These are phyloP conservation scores for Kazachstania psychrophila DNA, from an alignment of 805 yeast genomes.

Conservation along the genomic window DNA sequence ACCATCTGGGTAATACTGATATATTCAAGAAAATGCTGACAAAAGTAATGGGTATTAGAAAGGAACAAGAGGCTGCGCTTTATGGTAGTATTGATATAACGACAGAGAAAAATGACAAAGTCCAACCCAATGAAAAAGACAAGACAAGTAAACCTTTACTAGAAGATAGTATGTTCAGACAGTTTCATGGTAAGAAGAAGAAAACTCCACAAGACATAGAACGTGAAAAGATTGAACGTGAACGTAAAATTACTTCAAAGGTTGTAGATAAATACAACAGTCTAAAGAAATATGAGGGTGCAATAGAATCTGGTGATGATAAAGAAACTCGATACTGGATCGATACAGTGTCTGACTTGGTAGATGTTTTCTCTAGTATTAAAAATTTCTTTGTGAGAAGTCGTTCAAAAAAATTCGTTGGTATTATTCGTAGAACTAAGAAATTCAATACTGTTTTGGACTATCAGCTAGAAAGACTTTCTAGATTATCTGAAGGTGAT, in stretches of 20 bases:
- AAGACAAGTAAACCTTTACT: slow-evolving; percentile 22
- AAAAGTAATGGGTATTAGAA: slow-evolving; percentile 42
- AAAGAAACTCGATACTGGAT: slow-evolving; percentile 76
- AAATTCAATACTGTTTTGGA: slow-evolving; percentile 58
- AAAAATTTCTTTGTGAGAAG: slow-evolving; percentile 73
- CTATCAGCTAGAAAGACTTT: slow-evolving; percentile 60
- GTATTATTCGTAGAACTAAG: slow-evolving; percentile 53
- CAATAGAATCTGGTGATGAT: slow-evolving; percentile 40
- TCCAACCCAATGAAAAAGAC: slow-evolving; percentile 1
- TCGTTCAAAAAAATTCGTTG: slow-evolving; percentile 58
- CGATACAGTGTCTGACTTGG: slow-evolving; percentile 69
- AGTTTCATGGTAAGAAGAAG: slow-evolving; percentile 20
- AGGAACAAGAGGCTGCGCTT: slow-evolving; percentile 20
- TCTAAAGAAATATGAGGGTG: slow-evolving; percentile 42
- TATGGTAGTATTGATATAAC: slow-evolving; percentile 8
- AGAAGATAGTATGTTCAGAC: slow-evolving; percentile 26
- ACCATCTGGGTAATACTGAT: slow-evolving; percentile 51
- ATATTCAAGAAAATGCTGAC: slow-evolving; percentile 45
- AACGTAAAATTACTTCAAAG: slow-evolving; percentile 46
- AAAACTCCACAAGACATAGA: slow-evolving; percentile 29
- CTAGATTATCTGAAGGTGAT: slow-evolving; percentile 52
- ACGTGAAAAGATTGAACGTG: slow-evolving; percentile 45
- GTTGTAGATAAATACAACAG: slow-evolving; percentile 49
- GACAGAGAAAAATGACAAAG: neutral
- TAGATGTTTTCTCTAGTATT: slow-evolving; percentile 73